Evolutionary conservation across 352 stramenopile species (phyloP), one percentile per base, ranked within the genome.

Genomic region (Globisporangium rhizosaccharum): DNA sequence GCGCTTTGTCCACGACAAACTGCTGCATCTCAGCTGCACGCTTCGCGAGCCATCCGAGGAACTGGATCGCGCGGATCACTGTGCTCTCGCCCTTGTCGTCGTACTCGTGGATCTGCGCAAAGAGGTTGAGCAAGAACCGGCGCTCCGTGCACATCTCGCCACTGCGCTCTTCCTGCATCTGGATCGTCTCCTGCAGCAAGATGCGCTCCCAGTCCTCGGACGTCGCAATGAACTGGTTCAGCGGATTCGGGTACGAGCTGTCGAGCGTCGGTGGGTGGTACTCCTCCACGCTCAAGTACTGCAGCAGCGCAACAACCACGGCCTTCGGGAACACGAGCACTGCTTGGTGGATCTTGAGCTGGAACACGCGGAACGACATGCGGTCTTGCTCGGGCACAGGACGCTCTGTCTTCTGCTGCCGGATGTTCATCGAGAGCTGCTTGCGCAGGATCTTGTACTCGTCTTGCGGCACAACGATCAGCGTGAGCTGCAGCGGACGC

Each of bases 51-150:
- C 80, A 91, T 2, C 82, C 82, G 23, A 93, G 68, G 44, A 92
- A 92, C 53, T 91, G 80, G 47, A 93, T 92, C 12, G 82, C 90
- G 28, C 82, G 67, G 44, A 95, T 89, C 26, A 95, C 85, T 36
- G 82, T 88, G 44, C 74, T 88, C 66, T 95, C 85, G 25, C 85
- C 85, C 68, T 95, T 95, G 63, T 95, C 85, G 46, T 92, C 83
- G 56, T 93, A 91, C 33, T 90, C 82, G 57, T 93, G 82, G 50
- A 95, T 90, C 36, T 83, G 87, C 10, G 80, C 80, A 57, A 94
- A 94, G 39, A 91, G 70, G 54, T 93, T 92, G 2, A 95, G 63
- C 61, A 93, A 56, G 53, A 92, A 94, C 37, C 82, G 72, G 28
- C 83, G 74, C 59, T 92, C 82, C 46, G 82, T 80, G 50, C 83